These are phyloP conservation scores for Angophora floribunda DNA, from an alignment of 345 rosid species.

Conservation along the genomic window DNA sequence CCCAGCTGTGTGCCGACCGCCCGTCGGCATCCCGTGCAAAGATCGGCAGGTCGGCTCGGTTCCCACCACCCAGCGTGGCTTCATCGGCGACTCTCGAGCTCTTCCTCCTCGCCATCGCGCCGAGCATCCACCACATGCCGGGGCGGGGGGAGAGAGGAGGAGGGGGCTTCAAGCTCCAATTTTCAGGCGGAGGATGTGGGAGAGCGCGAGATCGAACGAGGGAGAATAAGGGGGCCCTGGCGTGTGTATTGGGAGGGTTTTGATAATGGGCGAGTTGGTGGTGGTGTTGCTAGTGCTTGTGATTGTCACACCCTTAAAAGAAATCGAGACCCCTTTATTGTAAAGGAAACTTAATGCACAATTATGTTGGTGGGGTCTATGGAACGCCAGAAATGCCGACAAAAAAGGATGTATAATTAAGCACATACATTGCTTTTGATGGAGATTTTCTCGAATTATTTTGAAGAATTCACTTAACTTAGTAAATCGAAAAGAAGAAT, in stretches of 20 bases:
- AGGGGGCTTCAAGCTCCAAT: not conserved
- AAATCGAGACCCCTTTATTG: not conserved
- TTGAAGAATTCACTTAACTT: not conserved
- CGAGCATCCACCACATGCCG: slow-evolving; percentile 33
- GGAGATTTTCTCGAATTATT: not conserved
- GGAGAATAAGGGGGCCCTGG: not conserved
- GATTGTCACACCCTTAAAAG: slow-evolving; percentile 8
- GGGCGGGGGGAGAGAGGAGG: not conserved
- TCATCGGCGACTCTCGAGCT: slow-evolving; percentile 76
- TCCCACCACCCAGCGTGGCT: slow-evolving; percentile 13
- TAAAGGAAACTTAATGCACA: not conserved
- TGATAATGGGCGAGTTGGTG: slow-evolving; percentile 21
- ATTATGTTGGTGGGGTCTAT: slow-evolving; percentile 23
- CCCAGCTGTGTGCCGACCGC: slow-evolving; percentile 12
- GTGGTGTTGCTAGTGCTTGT: slow-evolving; percentile 19
- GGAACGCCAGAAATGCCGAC: slow-evolving; percentile 26
- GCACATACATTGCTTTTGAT: not conserved
- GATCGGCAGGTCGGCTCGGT: not conserved
- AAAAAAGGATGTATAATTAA: slow-evolving; percentile 14
- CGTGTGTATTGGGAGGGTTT: not conserved
- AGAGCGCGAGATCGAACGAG: not conserved
- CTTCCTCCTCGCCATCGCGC: slow-evolving; percentile 33
- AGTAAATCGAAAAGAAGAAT: not conserved
- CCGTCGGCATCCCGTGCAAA: not conserved
- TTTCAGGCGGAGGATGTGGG: not conserved